phyloP scores from a whole-genome alignment of 306 rosid species.

The Dicorynia guianensis region DNA sequence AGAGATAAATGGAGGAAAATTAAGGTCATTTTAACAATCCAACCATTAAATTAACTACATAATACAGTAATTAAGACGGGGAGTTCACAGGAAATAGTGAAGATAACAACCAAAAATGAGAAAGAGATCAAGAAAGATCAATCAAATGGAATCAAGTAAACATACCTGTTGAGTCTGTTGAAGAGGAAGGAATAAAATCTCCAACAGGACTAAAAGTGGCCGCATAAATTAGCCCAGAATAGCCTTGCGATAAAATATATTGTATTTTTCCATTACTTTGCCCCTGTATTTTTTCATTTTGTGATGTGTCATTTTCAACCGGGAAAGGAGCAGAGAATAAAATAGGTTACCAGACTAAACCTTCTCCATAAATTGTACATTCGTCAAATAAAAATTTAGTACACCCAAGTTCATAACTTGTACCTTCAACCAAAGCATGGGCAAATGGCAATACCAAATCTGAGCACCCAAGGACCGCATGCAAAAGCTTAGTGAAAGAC shows the following conservation, averaged over 20 bases:
- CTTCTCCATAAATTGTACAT: too few relatives aligned
- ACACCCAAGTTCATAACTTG: too few relatives aligned
- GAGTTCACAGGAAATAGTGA: background rate
- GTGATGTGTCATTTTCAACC: too few relatives aligned
- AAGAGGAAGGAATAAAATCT: constrained; percentile 88
- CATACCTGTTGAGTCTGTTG: constrained; percentile 91
- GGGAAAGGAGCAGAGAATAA: constrained; percentile 72
- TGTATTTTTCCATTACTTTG: constrained; percentile 67
- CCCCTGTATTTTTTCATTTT: constrained; percentile 64
- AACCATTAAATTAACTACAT: too few relatives aligned
- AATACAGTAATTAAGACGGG: too few relatives aligned
- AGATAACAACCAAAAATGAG: constrained; percentile 8
- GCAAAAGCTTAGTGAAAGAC: too few relatives aligned
- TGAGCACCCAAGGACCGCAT: too few relatives aligned
- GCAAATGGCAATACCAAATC: too few relatives aligned
- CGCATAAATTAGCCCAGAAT: constrained; percentile 93
- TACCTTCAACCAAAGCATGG: too few relatives aligned
- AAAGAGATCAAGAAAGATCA: constrained; percentile 31
- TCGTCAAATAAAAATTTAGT: too few relatives aligned
- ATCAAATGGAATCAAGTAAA: constrained; percentile 33
- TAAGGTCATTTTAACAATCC: too few relatives aligned
- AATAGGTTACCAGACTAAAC: constrained; percentile 31
- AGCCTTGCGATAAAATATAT: constrained; percentile 90
- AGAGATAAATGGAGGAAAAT: too few relatives aligned
- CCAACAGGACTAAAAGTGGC: constrained; percentile 90